Evolutionary conservation across 345 rosid genomes (phyloP).

Genomic region (Eucalyptus cloeziana): DNA sequence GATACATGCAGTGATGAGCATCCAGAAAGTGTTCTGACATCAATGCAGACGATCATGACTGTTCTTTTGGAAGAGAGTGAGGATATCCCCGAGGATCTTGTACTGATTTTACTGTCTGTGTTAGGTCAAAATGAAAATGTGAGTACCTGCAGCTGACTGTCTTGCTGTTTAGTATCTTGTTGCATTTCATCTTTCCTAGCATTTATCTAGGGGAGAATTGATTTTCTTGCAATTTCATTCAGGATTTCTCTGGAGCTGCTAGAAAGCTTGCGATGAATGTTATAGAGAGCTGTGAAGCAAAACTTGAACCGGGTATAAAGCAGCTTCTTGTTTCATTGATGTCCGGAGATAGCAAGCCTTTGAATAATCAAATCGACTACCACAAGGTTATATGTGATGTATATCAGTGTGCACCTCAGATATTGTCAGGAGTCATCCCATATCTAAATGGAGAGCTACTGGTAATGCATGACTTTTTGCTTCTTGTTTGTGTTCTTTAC

Average conservation of each 20-base stretch:
- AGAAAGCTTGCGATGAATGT: constrained; percentile 90
- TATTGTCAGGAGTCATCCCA: constrained; percentile 73
- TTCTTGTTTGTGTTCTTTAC: neutral
- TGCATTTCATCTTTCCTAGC: neutral
- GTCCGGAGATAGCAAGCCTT: constrained; percentile 63
- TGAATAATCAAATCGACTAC: constrained; percentile 53
- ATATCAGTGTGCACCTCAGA: constrained; percentile 77
- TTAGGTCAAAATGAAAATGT: constrained; percentile 73
- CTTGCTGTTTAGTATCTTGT: neutral
- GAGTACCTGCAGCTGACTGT: neutral
- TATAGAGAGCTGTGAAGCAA: constrained; percentile 69
- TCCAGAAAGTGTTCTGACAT: constrained; percentile 70
- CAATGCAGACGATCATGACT: constrained; percentile 87
- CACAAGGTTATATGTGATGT: constrained; percentile 87
- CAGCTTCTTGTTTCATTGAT: constrained; percentile 79
- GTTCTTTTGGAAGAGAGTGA: constrained; percentile 92
- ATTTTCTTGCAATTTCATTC: neutral
- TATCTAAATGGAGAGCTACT: constrained; percentile 91
- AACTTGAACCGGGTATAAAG: constrained; percentile 84
- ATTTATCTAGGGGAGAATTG: neutral
- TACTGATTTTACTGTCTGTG: constrained; percentile 55
- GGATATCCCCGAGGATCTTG: constrained; percentile 71
- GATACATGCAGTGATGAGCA: constrained; percentile 78
- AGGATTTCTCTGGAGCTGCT: constrained; percentile 59
- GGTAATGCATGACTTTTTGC: constrained; percentile 36